phyloP scores from a whole-genome alignment of 805 yeast genomes.

The Clavispora phyllophila region DNA sequence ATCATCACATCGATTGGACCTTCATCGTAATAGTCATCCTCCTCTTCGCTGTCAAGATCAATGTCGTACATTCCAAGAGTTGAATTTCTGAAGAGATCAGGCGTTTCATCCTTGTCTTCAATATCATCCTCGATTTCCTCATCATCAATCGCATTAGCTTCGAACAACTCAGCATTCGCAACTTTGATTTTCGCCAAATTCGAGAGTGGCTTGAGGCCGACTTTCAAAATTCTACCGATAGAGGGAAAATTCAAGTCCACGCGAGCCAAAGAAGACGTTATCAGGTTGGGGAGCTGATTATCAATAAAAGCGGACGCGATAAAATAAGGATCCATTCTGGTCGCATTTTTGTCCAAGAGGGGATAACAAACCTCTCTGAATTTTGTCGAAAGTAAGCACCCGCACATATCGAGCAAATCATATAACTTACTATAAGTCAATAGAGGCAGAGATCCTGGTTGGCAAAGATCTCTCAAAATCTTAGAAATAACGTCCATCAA shows the following conservation, averaged over 20 bases:
- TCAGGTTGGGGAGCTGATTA: slow-evolving; percentile 51
- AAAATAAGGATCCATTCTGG: slow-evolving; percentile 56
- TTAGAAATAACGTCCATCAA: slow-evolving; percentile 64
- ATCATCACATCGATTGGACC: slow-evolving; percentile 37
- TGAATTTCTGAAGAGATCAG: slow-evolving; percentile 81
- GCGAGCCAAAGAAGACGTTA: slow-evolving; percentile 57
- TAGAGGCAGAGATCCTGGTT: not conserved
- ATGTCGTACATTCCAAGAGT: slow-evolving; percentile 93
- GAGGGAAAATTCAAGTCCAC: slow-evolving; percentile 73
- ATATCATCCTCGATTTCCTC: slow-evolving; percentile 43
- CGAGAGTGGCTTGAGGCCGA: slow-evolving; percentile 55
- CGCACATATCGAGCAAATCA: slow-evolving; percentile 47
- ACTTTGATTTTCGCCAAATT: slow-evolving; percentile 52
- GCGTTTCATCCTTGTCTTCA: slow-evolving; percentile 65
- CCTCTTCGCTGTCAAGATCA: slow-evolving; percentile 62
- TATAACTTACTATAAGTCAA: slow-evolving; percentile 48
- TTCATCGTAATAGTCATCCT: slow-evolving; percentile 40
- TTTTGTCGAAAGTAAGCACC: slow-evolving; percentile 39
- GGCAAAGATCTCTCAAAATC: slow-evolving; percentile 46
- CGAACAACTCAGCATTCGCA: slow-evolving; percentile 54
- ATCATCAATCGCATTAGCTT: slow-evolving; percentile 44
- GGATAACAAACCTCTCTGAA: slow-evolving; percentile 39
- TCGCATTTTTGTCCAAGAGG: slow-evolving; percentile 41
- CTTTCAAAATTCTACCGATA: slow-evolving; percentile 53
- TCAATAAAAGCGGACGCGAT: slow-evolving; percentile 67